These are phyloP conservation scores for Prunus dulcis DNA, from an alignment of 306 rosid genomes.

Conservation along the genomic window DNA sequence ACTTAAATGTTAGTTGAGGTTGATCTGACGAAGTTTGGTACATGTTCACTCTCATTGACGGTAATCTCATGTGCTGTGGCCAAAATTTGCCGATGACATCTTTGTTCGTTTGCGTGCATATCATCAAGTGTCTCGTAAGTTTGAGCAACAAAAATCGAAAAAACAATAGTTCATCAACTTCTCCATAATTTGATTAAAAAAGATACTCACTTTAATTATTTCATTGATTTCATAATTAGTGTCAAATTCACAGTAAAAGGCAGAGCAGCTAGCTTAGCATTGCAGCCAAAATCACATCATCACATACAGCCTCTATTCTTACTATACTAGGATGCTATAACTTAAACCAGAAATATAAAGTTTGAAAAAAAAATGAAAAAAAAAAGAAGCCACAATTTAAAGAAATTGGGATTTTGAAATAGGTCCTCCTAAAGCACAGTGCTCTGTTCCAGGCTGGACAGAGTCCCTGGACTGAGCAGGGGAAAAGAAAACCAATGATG, in stretches of 20 bases:
- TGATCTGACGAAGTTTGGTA: neutral
- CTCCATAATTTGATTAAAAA: neutral
- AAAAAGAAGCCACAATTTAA: neutral
- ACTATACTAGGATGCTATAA: neutral
- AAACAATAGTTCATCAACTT: neutral
- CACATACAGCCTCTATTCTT: neutral
- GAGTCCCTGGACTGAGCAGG: constrained; percentile 36
- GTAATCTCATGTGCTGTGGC: too few relatives aligned
- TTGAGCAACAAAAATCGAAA: too few relatives aligned
- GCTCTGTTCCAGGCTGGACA: constrained; percentile 27
- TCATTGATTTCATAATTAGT: neutral
- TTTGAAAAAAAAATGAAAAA: neutral
- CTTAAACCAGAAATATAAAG: neutral
- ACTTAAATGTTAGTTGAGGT: neutral
- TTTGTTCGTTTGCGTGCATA: too few relatives aligned
- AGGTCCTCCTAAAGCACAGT: constrained; percentile 15
- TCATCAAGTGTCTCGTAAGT: too few relatives aligned
- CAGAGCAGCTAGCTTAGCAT: neutral
- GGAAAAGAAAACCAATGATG: constrained; percentile 42
- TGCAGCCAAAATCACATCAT: neutral
- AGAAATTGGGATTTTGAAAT: neutral
- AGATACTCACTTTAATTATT: neutral
- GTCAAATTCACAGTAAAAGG: neutral
- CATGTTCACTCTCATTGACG: too few relatives aligned
- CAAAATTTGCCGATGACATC: too few relatives aligned